Evolutionary conservation across 2,329 filamentous ascomycete species (phyloP), one percentile per base, ranked within the genome.

Genomic region (Epichloe gansuensis): DNA sequence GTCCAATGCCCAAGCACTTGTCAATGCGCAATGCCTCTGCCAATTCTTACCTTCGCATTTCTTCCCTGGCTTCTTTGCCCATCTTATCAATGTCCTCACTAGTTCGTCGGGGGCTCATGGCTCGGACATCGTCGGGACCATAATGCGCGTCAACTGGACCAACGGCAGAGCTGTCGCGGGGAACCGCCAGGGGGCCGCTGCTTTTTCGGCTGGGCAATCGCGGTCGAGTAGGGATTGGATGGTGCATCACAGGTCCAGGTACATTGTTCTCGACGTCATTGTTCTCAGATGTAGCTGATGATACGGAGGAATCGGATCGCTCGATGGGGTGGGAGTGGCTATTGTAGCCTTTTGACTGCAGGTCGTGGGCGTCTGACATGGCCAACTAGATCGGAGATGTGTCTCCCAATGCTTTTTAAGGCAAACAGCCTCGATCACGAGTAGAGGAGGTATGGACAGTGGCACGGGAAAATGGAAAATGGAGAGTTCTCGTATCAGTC

Each of bases 91-190:
- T 80, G 64, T 97, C 91, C 63, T 93, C 89, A 61, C 85, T 94
- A 57, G 89, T 95, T 61, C 91, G 76, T 59, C 91, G 77, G 2
- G 91, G 91, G 66, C 90, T 96, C 91, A 98, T 97, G 55, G 89
- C 87, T 62, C 91, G 76, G 55, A 93, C 90, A 66, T 96, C 90
- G 65, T 89, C 86, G 25, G 89, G 85, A 27, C 89, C 88, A 60
- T 89, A 87, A 56, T 87, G 78, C 56, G 85, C 79, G 57, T 88
- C 83, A 55, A 84, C 72, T 38, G 87, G 80, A 58, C 87, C 85
- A 55, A 88, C 81, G 54, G 84, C 81, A 21, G 79, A 81, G 61
- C 78, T 85, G 63, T 91, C 86, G 59, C 87, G 80, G 38, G 85
- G 84, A 40, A 94, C 85, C 57, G 90, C 86, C 57, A 93, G 84